These are phyloP conservation scores for Castanea sativa DNA, from an alignment of 306 rosid species.

Conservation along the genomic window DNA sequence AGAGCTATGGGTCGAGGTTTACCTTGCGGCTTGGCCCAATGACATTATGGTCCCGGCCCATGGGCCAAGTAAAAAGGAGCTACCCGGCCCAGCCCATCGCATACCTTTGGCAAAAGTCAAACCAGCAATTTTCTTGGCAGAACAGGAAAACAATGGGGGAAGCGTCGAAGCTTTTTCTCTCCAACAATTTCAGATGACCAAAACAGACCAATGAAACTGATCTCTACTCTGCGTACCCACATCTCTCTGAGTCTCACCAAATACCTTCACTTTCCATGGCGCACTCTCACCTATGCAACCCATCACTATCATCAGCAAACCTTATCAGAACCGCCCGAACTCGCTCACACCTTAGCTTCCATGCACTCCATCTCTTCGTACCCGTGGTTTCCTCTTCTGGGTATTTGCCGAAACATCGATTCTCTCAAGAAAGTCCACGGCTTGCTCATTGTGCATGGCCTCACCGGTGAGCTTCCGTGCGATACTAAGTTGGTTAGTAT, in stretches of 20 bases:
- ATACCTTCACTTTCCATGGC: slow-evolving; percentile 18
- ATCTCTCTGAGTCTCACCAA: not conserved
- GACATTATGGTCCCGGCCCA: no score
- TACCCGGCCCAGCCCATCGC: no score
- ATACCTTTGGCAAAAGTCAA: no score
- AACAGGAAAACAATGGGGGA: not conserved
- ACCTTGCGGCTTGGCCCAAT: no score
- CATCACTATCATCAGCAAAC: not conserved
- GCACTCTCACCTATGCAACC: slow-evolving; percentile 7
- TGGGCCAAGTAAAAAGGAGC: no score
- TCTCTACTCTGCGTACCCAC: not conserved
- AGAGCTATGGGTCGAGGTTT: no score
- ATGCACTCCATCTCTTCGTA: slow-evolving; percentile 25
- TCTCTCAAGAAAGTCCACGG: slow-evolving; percentile 57
- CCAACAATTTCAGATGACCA: not conserved
- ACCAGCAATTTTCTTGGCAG: no score
- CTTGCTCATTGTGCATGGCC: slow-evolving; percentile 46
- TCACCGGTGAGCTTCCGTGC: slow-evolving; percentile 27
- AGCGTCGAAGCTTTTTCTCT: not conserved
- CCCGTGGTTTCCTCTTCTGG: slow-evolving; percentile 39
- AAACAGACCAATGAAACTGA: slow-evolving; percentile 12
- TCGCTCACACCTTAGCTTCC: slow-evolving; percentile 20
- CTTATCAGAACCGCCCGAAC: slow-evolving; percentile 14
- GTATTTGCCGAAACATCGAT: slow-evolving; percentile 39
- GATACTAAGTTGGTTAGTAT: slow-evolving; percentile 51